Conservation (phyloP, 2,329 filamentous ascomycete genomes). For the Nannizziopsis arthrosporioides region DNA sequence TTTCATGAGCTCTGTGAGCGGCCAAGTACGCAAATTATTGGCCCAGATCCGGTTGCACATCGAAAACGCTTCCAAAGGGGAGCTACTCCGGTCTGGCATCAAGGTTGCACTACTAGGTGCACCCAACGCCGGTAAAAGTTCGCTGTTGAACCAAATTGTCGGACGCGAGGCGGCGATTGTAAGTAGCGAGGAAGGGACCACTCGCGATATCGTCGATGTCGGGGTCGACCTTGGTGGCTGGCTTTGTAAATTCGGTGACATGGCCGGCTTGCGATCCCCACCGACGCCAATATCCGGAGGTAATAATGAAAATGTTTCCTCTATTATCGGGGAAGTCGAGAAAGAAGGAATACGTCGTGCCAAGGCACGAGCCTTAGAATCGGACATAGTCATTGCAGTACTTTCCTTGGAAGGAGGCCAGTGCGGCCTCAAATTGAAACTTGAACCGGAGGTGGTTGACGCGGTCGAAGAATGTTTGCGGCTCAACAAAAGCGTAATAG, state of each 20-base stretch:
- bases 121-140: slow-evolving; percentile 92
- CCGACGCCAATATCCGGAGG: slow-evolving; percentile 11
- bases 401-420: slow-evolving; percentile 53
- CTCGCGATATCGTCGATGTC: slow-evolving; percentile 84
- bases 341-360: slow-evolving; percentile 83
- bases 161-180: slow-evolving; percentile 93
- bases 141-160: slow-evolving; percentile 77
- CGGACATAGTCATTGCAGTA: slow-evolving; percentile 74
- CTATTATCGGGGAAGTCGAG: slow-evolving; percentile 60
- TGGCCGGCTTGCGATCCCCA: slow-evolving; percentile 64
- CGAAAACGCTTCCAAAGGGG: slow-evolving; percentile 65
- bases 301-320: slow-evolving; percentile 9
- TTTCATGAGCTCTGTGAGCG: slow-evolving; percentile 57
- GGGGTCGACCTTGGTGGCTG: slow-evolving; percentile 81
- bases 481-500: slow-evolving; percentile 43
- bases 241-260: slow-evolving; percentile 89
- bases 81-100: slow-evolving; percentile 75
- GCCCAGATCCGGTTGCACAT: slow-evolving; percentile 57
- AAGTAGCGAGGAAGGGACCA: slow-evolving; percentile 83
- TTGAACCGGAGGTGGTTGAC: slow-evolving; percentile 46
- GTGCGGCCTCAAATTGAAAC: slow-evolving; percentile 20
- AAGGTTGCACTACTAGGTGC: slow-evolving; percentile 76
- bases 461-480: slow-evolving; percentile 42
- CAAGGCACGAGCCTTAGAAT: slow-evolving; percentile 65
- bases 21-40: slow-evolving; percentile 51